A percentile compares a stretch with the other conserved stretches of the same genome.
These are phyloP conservation scores for Dissophora ornata DNA, from an alignment of 192 early-diverging fungal species.

Conservation along the genomic window DNA sequence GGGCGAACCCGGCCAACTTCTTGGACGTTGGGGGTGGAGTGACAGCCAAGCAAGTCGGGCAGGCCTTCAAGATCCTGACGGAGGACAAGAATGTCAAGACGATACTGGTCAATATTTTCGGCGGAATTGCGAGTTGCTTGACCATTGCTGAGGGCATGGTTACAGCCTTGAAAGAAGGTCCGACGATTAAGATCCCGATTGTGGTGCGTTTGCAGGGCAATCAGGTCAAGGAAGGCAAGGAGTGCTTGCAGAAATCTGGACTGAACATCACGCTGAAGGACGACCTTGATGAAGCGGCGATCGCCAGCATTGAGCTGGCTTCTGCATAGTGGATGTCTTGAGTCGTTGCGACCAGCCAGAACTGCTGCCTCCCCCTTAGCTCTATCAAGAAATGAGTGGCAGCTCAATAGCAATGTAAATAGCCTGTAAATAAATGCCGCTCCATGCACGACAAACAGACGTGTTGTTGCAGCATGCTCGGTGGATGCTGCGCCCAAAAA, in stretches of 20 bases:
- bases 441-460: no score
- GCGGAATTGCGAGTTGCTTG: constrained; percentile 44
- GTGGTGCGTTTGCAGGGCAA: constrained; percentile 46
- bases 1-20: constrained; percentile 41
- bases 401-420: no score
- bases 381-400: no score
- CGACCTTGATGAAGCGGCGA: constrained; percentile 43
- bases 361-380: neutral
- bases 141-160: constrained; percentile 51
- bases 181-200: constrained; percentile 37
- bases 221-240: constrained; percentile 44
- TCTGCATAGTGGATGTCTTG: neutral
- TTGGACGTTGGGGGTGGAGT: constrained; percentile 50
- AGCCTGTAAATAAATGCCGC: no score
- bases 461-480: no score
- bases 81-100: constrained; percentile 53
- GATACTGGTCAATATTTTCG: constrained; percentile 50
- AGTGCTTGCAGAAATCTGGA: constrained; percentile 23
- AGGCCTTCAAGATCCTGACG: constrained; percentile 49
- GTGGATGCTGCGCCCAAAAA: no score
- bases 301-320: constrained; percentile 32
- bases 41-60: constrained; percentile 37
- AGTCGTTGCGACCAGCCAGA: no score
- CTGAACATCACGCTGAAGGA: constrained; percentile 38
- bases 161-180: constrained; percentile 23